Evolutionary conservation across 139 green algal species (phyloP).

Genomic region (Chlamydomonas sphaeroides): DNA sequence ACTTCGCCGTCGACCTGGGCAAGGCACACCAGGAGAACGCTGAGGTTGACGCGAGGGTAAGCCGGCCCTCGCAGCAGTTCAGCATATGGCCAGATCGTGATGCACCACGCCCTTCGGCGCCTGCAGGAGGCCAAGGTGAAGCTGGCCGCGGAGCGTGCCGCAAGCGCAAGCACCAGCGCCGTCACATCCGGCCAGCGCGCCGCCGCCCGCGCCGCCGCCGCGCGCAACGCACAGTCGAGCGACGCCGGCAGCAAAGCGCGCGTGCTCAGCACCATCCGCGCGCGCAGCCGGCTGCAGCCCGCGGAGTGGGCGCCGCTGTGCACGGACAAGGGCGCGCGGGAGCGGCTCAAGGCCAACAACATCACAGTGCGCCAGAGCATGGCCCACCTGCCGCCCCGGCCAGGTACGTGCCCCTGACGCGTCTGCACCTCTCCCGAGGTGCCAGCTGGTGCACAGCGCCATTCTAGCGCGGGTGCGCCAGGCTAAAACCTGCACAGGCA

Average conservation of each 20-base stretch:
- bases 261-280: slow-evolving; percentile 4
- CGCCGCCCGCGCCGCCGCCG: not conserved
- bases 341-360: slow-evolving; percentile 45
- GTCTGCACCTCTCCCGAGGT: too few relatives aligned
- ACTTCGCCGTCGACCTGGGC: slow-evolving; percentile 57
- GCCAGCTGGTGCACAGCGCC: too few relatives aligned
- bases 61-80: too few relatives aligned
- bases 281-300: slow-evolving; percentile 12
- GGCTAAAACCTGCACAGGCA: too few relatives aligned
- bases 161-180: too few relatives aligned
- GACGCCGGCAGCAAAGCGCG: slow-evolving; percentile 22
- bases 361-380: slow-evolving; percentile 63
- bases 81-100: too few relatives aligned
- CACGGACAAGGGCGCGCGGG: slow-evolving; percentile 51
- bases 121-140: slow-evolving; percentile 2
- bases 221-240: not conserved
- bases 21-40: slow-evolving; percentile 55
- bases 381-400: slow-evolving; percentile 13
- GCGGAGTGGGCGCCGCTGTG: slow-evolving; percentile 40
- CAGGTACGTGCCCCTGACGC: too few relatives aligned
- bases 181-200: not conserved
- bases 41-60: slow-evolving; percentile 50
- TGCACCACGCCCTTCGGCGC: too few relatives aligned
- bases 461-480: too few relatives aligned
- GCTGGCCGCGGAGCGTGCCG: not conserved